Base-by-base conservation (phyloP, 208 protist species). In the Acanthamoeba lenticulata region DNA sequence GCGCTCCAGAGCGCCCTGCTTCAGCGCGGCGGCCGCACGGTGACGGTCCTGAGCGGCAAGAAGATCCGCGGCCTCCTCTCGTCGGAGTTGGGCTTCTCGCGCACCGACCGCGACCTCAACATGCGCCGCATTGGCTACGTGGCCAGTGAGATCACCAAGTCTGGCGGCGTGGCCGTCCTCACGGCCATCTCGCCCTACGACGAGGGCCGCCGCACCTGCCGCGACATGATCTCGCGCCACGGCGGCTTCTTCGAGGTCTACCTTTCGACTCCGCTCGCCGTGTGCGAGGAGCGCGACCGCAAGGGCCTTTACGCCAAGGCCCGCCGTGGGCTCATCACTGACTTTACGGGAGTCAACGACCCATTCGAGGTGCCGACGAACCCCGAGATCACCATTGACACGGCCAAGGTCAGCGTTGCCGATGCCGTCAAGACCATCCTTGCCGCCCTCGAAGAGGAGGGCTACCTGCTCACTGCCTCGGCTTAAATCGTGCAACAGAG, bases 311-410 rank as follows among this genome's bases (percentile, higher is more conserved):
- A 96, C 34, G 90, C 93, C 0, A 96, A 95, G 47, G 95, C 94
- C 6, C 57, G 94, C 55, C 42, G 29, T 29, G 95, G 95, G 40
- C 40, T 94, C 65, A 86, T 96, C 9, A 96, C 95, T 65, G 94
- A 94, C 52, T 95, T 96, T 94, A 96, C 95, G 38, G 95, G 95
- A 32, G 92, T 96, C 17, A 92, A 96, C 90, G 95, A 95, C 55
- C 95, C 95, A 45, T 96, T 96, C 86, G 95, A 96, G 72, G 21
- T 36, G 17, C 95, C 95, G 15, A 44, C 38, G 24, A 95, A 93
- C 34, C 95, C 95, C 29, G 94, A 96, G 60, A 29, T 96, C 44
- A 42, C 49, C 15, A 95, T 96, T 34, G 79, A 95, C 86, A 95
- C 94, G 1, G 47, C 79, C 1, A 3, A 93, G 29, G 81, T 52